Evolutionary conservation across 2,329 filamentous ascomycete genomes (phyloP), one percentile per base, ranked within the genome.

Genomic region (Lasiodiplodia hormozganensis): DNA sequence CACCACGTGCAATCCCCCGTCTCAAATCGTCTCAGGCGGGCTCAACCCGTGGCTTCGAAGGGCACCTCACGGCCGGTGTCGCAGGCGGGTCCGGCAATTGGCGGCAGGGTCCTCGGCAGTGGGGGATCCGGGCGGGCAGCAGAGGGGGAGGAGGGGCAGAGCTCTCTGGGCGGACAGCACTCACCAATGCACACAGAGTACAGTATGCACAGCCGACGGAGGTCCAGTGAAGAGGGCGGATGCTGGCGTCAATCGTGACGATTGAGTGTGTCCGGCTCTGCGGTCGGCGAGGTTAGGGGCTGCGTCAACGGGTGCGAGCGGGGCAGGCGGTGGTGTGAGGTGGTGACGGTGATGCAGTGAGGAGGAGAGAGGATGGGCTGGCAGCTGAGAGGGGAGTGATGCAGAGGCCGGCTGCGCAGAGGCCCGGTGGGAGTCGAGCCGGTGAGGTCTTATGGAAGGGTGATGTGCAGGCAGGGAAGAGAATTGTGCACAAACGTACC

Each of bases 401-500:
- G 65, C 43, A 68, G 65, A 53, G 65, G 54, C 54, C 53, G 65
- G 58, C 36, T 64, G 58, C 60, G 67, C 49, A 64, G 67, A 67
- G 65, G 53, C 52, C 28, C 36, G 34, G 52, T 49, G 53, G 53
- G 38, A 28, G 52, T 38, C 51, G 53, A 67, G 52, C 53, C 49
- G 65, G 51, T 68, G 36, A 49, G 58, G 56, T 64, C 67, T 68
- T 68, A 68, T 68, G 67, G 67, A 28, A 62, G 57, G 54, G 40
- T 43, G 65, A 67, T 67, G 65, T 67, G 65, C 65, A 58, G 43
- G 49, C 62, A 67, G 65, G 65, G 65, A 58, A 67, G 38, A 67
- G 65, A 68, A 64, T 49, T 64, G 67, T 68, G 67, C 67, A 68
- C 58, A 52, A 51, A 68, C 67, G 25, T 64, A 68, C 67, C 67